Evolutionary conservation across 2,329 filamentous ascomycete genomes (phyloP).

Genomic region (Neonectria faginata): DNA sequence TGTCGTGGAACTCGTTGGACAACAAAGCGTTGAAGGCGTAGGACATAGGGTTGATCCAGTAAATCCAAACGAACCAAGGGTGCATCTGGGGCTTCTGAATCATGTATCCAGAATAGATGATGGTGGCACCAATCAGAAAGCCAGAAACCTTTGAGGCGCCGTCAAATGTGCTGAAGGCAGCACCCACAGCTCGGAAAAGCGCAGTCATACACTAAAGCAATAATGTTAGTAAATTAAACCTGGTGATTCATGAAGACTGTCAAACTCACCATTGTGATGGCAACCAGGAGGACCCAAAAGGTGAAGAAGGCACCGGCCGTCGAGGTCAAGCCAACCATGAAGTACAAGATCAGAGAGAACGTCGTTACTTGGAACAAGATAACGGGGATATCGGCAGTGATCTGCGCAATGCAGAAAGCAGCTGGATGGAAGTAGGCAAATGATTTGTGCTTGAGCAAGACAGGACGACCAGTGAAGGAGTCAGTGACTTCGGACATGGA

Average conservation of each 20-base stretch:
- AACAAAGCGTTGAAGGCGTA: constrained; percentile 78
- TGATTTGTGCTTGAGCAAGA: constrained; percentile 68
- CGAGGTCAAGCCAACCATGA: constrained; percentile 68
- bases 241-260: neutral
- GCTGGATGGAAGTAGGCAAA: constrained; percentile 70
- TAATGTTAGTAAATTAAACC: constrained; percentile 17
- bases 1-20: constrained; percentile 75
- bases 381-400: constrained; percentile 66
- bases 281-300: constrained; percentile 66
- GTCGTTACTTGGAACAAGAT: constrained; percentile 67
- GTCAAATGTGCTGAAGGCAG: constrained; percentile 67
- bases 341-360: constrained; percentile 72
- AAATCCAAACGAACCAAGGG: constrained; percentile 72
- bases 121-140: constrained; percentile 60
- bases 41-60: constrained; percentile 74
- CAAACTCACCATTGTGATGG: constrained; percentile 61
- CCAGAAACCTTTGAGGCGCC: constrained; percentile 69
- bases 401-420: constrained; percentile 68
- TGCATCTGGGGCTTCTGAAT: constrained; percentile 72
- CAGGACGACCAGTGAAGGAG: constrained; percentile 69
- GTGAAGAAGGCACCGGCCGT: constrained; percentile 70
- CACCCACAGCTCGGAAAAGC: constrained; percentile 67
- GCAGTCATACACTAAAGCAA: constrained; percentile 64
- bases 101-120: constrained; percentile 74
- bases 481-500: constrained; percentile 75